Evolutionary conservation across 176 grass and related monocot genomes (phyloP).

Genomic region (Musa schizocarpa): DNA sequence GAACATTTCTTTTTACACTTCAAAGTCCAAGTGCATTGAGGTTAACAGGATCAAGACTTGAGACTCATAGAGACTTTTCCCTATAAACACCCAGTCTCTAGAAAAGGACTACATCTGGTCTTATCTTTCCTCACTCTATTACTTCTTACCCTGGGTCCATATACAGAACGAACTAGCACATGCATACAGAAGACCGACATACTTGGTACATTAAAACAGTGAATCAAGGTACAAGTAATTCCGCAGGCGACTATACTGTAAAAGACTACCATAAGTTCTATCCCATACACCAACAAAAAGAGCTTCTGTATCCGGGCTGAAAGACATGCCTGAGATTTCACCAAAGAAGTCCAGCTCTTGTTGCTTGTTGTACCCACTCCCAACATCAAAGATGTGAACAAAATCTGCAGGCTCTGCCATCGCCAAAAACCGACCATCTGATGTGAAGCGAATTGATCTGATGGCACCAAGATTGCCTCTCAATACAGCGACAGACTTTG

Average conservation of each 20-base stretch:
- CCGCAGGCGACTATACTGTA: conserved; percentile 61
- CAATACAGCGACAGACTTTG: conserved; percentile 56
- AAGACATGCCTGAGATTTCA: conserved; percentile 76
- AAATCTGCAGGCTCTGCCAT: conserved; percentile 95
- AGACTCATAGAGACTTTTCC: neutral
- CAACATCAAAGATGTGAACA: conserved; percentile 70
- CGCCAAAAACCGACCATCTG: conserved; percentile 81
- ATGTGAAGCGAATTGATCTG: conserved; percentile 73
- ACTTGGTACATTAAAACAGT: conserved; percentile 32
- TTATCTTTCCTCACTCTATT: neutral
- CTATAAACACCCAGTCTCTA: neutral
- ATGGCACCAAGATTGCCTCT: conserved; percentile 90
- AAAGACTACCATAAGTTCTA: conserved; percentile 83
- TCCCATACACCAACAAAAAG: conserved; percentile 89
- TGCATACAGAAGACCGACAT: too few species aligned
- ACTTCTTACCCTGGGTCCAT: neutral
- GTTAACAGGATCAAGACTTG: neutral
- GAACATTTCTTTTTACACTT: conserved; percentile 14
- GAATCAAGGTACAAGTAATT: conserved; percentile 65
- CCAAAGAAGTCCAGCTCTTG: conserved; percentile 98
- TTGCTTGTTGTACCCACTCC: conserved; percentile 52
- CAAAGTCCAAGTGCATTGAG: neutral
- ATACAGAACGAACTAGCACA: neutral
- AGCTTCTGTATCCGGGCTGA: conserved; percentile 68
- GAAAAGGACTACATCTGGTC: neutral